Evolutionary conservation across 2,329 filamentous ascomycete species (phyloP), one percentile per base, ranked within the genome.

Genomic region (Lecanoromycetidae sp.): DNA sequence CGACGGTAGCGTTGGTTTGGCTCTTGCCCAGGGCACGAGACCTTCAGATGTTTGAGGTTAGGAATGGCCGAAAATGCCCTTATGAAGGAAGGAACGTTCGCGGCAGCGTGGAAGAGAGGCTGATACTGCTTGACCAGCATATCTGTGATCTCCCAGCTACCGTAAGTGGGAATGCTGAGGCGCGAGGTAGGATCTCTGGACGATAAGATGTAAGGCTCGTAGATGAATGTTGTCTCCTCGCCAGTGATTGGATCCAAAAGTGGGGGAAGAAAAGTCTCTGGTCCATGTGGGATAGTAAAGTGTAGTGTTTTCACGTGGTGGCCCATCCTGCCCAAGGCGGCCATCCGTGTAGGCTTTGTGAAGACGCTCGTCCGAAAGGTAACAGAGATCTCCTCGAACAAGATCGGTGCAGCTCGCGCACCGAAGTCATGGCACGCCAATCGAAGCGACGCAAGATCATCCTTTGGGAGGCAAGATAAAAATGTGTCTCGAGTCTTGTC

Each of bases 91-190:
- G 84, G 77, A 5, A 93, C 82, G 60, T 94, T 91, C 51, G 85
- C 90, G 6, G 87, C 84, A 5, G 87, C 84, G 60, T 94, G 87
- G 66, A 94, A 94, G 2, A 94, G 68, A 5, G 87, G 85, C 44
- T 86, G 85, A 58, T 93, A 94, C 65, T 94, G 87, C 60, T 86
- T 79, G 12, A 86, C 84, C 51, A 94, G 72, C 49, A 93, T 74
- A 59, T 90, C 82, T 52, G 81, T 87, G 58, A 91, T 77, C 57
- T 86, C 83, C 56, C 76, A 73, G 61, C 80, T 84, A 55, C 82
- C 84, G 62, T 93, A 93, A 65, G 86, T 90, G 43, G 82, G 83
- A 26, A 55, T 43, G n/a, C 45, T 79, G 59, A 56, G 65, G 71
- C 53, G 75, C 71, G 55, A 79, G 66, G 37, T 76, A 46, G 71